Evolutionary conservation across 1,284 basidiomycete species (phyloP), one percentile per base, ranked within the genome.

Genomic region (Puccinia brachypodii): DNA sequence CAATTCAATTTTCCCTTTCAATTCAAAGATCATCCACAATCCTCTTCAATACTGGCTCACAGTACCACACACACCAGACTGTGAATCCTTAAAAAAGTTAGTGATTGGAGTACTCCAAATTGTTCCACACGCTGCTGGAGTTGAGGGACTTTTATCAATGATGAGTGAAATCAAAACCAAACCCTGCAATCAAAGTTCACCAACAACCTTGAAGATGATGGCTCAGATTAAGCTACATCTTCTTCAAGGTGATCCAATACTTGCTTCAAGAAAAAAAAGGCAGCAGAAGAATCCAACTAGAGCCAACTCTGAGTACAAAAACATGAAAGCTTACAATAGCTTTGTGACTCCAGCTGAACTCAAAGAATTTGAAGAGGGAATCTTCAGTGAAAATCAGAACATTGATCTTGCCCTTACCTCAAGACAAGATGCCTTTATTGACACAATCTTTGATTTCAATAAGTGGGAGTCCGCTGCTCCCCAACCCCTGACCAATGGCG

Each of bases 51-150:
- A 75, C 50, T 75, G 73, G 73, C 50, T 75, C 8, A n/a, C 4
- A 7, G 36, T 75, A 3, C 73, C 73, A 2, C 3, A 36, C 16
- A 9, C 50, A 6, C 47, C 33, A 3, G 36, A 75, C 6, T n/a
- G 31, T 2, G 6, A 8, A 8, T 4, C 36, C 8, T 31, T 75
- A 19, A 75, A 60, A 33, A 56, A 60, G 11, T 36, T 75, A 9
- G 72, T 44, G 4, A 74, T 74, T 22, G 6, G 25, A 16, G 22
- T 74, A 22, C 8, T 42, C 7, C 44, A 75, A 25, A 40, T 75
- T 25, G 73, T 75, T 33, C 73, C 73, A 11, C 69, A 60, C 38
- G 73, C 73, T 38, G 36, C 50, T 60, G 73, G 73, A 3, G 73
- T 60, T 60, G 73, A 75, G 25, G 31, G 71, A 4, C 33, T 50